Evolutionary conservation across 192 early-diverging fungal genomes (phyloP).

Genomic region (Bifiguratus adelaidae): DNA sequence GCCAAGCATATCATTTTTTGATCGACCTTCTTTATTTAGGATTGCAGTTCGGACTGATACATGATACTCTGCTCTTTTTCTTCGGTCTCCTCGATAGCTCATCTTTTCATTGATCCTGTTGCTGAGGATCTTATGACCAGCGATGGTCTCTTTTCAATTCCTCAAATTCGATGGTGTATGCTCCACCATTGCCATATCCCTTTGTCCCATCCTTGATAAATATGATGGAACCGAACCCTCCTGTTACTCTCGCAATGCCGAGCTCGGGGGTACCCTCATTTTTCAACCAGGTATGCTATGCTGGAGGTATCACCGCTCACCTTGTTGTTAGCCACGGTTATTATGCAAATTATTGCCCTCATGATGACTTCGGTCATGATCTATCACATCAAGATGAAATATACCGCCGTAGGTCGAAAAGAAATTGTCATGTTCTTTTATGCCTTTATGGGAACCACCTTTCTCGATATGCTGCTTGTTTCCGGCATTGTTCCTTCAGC

Average conservation of each 20-base stretch:
- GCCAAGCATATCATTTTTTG: too few species aligned
- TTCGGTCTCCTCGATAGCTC: too few species aligned
- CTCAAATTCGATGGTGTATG: conserved; percentile 91
- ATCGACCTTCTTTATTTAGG: too few species aligned
- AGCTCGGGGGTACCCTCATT: conserved; percentile 69
- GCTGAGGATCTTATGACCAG: too few species aligned
- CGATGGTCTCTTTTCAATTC: too few species aligned
- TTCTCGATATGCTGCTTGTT: conserved; percentile 65
- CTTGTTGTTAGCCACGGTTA: conserved; percentile 81
- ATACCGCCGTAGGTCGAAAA: conserved; percentile 51
- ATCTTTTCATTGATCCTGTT: too few species aligned
- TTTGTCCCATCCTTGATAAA: conserved; percentile 86
- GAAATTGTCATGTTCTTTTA: conserved; percentile 92
- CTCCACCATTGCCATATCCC: conserved; percentile 64
- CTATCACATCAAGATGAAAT: conserved; percentile 68
- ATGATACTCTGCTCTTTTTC: too few species aligned
- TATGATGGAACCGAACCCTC: conserved; percentile 67
- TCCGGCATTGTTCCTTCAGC: conserved; percentile 71
- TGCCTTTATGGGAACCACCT: conserved; percentile 59
- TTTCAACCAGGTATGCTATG: conserved; percentile 78
- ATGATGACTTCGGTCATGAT: conserved; percentile 97
- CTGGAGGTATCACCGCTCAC: too few species aligned
- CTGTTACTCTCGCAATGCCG: conserved; percentile 95
- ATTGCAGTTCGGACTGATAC: too few species aligned
- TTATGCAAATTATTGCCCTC: conserved; percentile 82